phyloP scores from a whole-genome alignment of 2,329 filamentous ascomycete genomes.

The Xylariomycetidae sp. region DNA sequence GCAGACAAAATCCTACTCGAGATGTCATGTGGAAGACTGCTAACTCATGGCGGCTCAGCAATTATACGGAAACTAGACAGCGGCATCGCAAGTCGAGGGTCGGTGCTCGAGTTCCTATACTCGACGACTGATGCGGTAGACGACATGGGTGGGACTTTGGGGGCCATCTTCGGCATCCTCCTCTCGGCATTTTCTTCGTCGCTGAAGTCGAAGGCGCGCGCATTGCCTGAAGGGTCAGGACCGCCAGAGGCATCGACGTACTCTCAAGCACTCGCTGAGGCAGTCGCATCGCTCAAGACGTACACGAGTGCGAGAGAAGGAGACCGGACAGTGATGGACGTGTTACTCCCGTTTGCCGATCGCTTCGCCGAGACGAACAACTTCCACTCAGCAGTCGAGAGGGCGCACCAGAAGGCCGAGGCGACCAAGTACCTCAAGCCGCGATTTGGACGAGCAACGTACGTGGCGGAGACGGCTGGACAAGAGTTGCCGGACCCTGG shows the following conservation, averaged over 20 bases:
- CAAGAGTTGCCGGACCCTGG: slow-evolving; percentile 26
- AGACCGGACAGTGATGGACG: slow-evolving; percentile 21
- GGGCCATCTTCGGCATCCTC: slow-evolving; percentile 28
- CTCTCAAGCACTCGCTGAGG: slow-evolving; percentile 14
- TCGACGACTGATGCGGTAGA: slow-evolving; percentile 28
- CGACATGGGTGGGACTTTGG: slow-evolving; percentile 33
- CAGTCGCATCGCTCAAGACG: slow-evolving; percentile 17
- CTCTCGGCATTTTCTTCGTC: slow-evolving; percentile 18
- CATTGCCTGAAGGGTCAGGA: neutral
- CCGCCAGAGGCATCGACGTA: slow-evolving; percentile 8
- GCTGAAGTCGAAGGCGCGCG: slow-evolving; percentile 6
- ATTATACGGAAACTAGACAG: slow-evolving; percentile 24
- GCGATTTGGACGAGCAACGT: slow-evolving; percentile 23
- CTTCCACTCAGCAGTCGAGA: slow-evolving; percentile 33
- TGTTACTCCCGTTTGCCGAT: slow-evolving; percentile 15
- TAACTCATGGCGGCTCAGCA: too few species aligned
- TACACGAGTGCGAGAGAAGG: slow-evolving; percentile 23
- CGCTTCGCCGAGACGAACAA: slow-evolving; percentile 11
- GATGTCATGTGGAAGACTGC: neutral
- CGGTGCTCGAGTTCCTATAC: slow-evolving; percentile 25
- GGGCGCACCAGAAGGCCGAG: slow-evolving; percentile 25
- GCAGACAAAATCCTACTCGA: neutral
- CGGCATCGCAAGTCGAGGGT: slow-evolving; percentile 24
- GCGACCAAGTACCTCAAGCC: slow-evolving; percentile 22
- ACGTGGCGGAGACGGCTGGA: slow-evolving; percentile 22